Evolutionary conservation across 805 yeast genomes (phyloP).

Genomic region (Saccharomycopsis fermentans): DNA sequence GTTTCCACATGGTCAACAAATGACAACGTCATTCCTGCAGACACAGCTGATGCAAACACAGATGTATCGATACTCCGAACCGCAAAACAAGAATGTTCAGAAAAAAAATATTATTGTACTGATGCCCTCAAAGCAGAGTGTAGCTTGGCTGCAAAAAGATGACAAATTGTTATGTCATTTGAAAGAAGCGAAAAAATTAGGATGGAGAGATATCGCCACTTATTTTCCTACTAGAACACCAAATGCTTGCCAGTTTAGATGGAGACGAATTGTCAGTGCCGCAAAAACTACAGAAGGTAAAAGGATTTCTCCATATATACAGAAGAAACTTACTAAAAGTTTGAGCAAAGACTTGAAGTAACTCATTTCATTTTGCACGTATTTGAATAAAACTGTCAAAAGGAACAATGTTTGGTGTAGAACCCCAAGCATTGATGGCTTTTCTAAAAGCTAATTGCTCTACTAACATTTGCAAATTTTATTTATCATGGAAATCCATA

Average conservation of each 20-base stretch:
- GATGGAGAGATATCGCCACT: constrained; percentile 45
- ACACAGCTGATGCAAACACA: neutral
- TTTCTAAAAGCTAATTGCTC: no score
- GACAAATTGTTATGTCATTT: constrained; percentile 35
- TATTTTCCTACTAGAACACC: constrained; percentile 44
- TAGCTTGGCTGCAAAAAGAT: constrained; percentile 38
- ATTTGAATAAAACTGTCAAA: neutral
- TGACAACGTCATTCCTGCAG: no score
- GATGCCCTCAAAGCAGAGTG: constrained; percentile 18
- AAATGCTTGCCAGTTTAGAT: constrained; percentile 46
- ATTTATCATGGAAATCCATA: no score
- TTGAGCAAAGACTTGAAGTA: neutral
- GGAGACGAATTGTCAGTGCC: constrained; percentile 32
- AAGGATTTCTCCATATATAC: neutral
- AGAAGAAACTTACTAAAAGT: neutral
- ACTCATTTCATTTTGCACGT: no score
- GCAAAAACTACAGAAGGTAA: constrained; percentile 1
- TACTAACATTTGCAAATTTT: no score
- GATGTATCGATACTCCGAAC: no score
- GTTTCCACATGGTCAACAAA: no score
- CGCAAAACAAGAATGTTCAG: neutral
- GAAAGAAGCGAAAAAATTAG: constrained; percentile 41
- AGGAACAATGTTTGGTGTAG: no score
- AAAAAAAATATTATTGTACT: neutral
- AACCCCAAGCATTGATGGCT: no score